Percentiles rank a stretch among this genome's conserved stretches.
Evolutionary conservation across 805 yeast genomes (phyloP).

Genomic region (Wickerhamiella galacta): DNA sequence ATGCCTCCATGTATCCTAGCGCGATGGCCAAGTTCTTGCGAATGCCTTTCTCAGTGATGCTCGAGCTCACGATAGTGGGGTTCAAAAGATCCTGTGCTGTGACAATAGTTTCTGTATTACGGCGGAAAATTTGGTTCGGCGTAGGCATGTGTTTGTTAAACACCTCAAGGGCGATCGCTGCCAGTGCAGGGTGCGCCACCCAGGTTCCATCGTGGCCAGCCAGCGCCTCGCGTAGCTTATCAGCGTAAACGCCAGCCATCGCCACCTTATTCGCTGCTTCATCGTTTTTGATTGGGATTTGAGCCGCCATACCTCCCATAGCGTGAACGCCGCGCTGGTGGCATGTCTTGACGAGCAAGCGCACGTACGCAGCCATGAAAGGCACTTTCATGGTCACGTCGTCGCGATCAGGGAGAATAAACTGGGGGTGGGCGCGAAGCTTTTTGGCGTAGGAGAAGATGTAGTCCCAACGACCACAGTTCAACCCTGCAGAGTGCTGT

Average conservation of each 20-base stretch:
- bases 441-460: slow-evolving; percentile 54
- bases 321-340: slow-evolving; percentile 62
- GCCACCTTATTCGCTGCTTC: slow-evolving; percentile 43
- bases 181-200: slow-evolving; percentile 65
- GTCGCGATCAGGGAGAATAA: slow-evolving; percentile 49
- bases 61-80: slow-evolving; percentile 41
- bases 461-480: slow-evolving; percentile 69
- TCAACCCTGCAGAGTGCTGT: slow-evolving; percentile 54
- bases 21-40: slow-evolving; percentile 48
- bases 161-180: slow-evolving; percentile 45
- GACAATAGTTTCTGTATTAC: slow-evolving; percentile 31
- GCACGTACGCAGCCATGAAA: slow-evolving; percentile 52
- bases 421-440: slow-evolving; percentile 43
- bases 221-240: slow-evolving; percentile 47
- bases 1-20: slow-evolving; percentile 54
- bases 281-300: slow-evolving; percentile 54
- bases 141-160: slow-evolving; percentile 64
- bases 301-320: slow-evolving; percentile 70
- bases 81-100: slow-evolving; percentile 44
- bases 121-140: slow-evolving; percentile 50
- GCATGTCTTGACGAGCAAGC: slow-evolving; percentile 47
- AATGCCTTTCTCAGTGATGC: slow-evolving; percentile 48
- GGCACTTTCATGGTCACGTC: slow-evolving; percentile 57
- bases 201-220: slow-evolving; percentile 66
- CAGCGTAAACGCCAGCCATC: slow-evolving; percentile 50